Percentiles rank a stretch among this genome's conserved stretches.
Conservation (phyloP, 192 early-diverging fungal species). For the Cladochytrium replicatum region DNA sequence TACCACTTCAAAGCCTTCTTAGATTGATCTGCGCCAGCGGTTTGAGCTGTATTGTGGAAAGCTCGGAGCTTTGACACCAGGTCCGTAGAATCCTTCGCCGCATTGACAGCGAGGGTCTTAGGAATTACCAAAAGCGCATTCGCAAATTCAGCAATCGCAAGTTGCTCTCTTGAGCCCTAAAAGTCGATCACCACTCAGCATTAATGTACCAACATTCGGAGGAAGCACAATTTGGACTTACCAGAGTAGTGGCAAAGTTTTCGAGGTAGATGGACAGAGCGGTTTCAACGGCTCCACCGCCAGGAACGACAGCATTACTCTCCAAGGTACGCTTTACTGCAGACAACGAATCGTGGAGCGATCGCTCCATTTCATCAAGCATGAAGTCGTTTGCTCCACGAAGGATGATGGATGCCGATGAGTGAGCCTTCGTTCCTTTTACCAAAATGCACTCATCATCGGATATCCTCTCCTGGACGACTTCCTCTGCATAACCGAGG, state of each 20-base stretch:
- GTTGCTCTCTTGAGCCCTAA: conserved; percentile 90
- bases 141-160: conserved; percentile 97
- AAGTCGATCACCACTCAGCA: conserved; percentile 1
- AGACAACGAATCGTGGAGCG: conserved; percentile 88
- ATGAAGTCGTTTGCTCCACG: conserved; percentile 99
- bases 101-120: conserved; percentile 96
- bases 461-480: conserved; percentile 92
- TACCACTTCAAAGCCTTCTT: conserved; percentile 75
- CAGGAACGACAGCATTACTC: conserved; percentile 90
- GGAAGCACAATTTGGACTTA: no score
- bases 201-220: not conserved
- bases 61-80: conserved; percentile 92
- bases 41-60: conserved; percentile 89
- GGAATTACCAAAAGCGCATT: conserved; percentile 90
- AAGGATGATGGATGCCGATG: conserved; percentile 85
- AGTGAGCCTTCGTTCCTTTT: conserved; percentile 83
- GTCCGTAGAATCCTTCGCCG: conserved; percentile 97
- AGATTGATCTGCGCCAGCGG: conserved; percentile 52
- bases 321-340: conserved; percentile 96
- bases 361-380: conserved; percentile 99
- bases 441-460: conserved; percentile 97
- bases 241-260: conserved; percentile 93
- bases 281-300: conserved; percentile 92
- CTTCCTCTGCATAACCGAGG: conserved; percentile 89
- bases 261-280: conserved; percentile 95